Evolutionary conservation across 805 yeast genomes (phyloP).

Genomic region (Candida maesae): DNA sequence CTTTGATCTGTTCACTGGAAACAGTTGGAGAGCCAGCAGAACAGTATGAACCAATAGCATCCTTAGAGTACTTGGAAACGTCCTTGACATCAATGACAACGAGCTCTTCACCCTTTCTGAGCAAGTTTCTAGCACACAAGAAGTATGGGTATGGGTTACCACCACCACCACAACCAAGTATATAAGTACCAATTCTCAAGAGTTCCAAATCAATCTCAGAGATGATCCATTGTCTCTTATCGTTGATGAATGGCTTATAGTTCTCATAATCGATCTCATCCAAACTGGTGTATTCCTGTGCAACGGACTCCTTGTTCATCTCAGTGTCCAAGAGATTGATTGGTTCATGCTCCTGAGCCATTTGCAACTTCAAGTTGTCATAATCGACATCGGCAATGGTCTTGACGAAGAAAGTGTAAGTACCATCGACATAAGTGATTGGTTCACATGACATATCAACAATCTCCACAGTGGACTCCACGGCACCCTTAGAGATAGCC

Average conservation of each 20-base stretch:
- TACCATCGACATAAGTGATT: constrained; percentile 30
- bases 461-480: constrained; percentile 23
- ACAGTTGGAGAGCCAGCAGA: constrained; percentile 24
- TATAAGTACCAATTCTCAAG: constrained; percentile 41
- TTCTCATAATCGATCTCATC: constrained; percentile 25
- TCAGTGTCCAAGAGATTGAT: neutral
- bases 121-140: constrained; percentile 32
- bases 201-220: constrained; percentile 35
- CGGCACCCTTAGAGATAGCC: constrained; percentile 28
- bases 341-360: constrained; percentile 10
- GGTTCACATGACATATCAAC: constrained; percentile 28
- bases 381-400: constrained; percentile 20
- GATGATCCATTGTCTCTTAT: constrained; percentile 25
- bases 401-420: constrained; percentile 24
- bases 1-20: constrained; percentile 30
- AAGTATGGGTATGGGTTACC: constrained; percentile 42
- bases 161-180: constrained; percentile 51
- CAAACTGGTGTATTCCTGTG: constrained; percentile 2
- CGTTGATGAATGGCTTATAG: constrained; percentile 17
- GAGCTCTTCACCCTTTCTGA: constrained; percentile 34
- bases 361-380: constrained; percentile 20
- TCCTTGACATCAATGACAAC: constrained; percentile 30
- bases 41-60: constrained; percentile 33
- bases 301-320: constrained; percentile 7
- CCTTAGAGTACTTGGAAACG: constrained; percentile 14